These are phyloP conservation scores for Ceratorhiza oryzae-sativae DNA, from an alignment of 1,284 basidiomycete species.

Conservation along the genomic window DNA sequence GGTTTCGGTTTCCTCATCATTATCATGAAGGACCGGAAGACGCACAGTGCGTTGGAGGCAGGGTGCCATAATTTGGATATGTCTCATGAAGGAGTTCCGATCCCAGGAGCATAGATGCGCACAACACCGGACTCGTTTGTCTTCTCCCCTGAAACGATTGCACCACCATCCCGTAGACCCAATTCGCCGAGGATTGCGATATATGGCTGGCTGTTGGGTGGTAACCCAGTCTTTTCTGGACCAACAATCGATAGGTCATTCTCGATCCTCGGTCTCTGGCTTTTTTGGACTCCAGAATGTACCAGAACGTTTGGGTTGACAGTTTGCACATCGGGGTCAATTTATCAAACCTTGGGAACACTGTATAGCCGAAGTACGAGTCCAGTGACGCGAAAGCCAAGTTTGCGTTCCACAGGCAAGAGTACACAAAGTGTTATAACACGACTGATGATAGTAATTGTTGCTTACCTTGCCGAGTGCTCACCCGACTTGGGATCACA, in stretches of 20 bases:
- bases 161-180: not conserved
- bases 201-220: not conserved
- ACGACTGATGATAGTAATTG: too few species aligned
- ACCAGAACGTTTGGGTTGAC: not conserved
- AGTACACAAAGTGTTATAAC: not conserved
- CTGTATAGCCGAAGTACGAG: conserved; percentile 5
- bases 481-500: too few species aligned
- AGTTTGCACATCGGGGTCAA: conserved; percentile 12
- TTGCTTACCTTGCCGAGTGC: too few species aligned
- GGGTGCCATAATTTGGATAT: too few species aligned
- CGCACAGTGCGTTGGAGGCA: too few species aligned
- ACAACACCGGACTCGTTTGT: not conserved
- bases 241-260: not conserved
- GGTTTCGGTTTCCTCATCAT: too few species aligned
- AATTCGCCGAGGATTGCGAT: conserved; percentile 10
- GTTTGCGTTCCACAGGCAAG: not conserved
- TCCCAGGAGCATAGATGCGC: not conserved
- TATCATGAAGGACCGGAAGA: too few species aligned
- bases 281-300: not conserved
- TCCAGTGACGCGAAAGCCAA: conserved; percentile 2
- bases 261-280: not conserved
- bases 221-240: not conserved
- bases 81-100: too few species aligned
- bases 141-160: not conserved
- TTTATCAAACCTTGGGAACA: conserved; percentile 4